Percentiles rank a stretch among this genome's conserved stretches.
phyloP scores from a whole-genome alignment of 1,284 basidiomycete genomes.

The Puccinia hordei region DNA sequence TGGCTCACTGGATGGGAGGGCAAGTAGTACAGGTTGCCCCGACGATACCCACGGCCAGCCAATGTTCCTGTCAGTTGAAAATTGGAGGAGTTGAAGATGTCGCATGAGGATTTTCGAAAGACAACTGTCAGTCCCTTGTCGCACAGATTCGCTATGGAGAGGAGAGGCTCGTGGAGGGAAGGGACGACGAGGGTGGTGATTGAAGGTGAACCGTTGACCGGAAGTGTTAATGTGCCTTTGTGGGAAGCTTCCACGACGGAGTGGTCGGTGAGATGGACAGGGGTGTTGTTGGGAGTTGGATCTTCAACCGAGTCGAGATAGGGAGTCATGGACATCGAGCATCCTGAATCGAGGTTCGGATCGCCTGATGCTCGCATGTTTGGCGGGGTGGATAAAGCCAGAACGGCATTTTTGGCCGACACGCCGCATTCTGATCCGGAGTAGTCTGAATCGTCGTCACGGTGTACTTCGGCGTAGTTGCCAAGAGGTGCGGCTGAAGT shows the following conservation, averaged over 20 bases:
- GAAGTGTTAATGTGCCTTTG: neutral
- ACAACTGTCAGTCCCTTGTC: neutral
- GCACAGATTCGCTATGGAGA: neutral
- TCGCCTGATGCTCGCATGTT: neutral
- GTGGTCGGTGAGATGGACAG: neutral
- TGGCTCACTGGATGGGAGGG: neutral
- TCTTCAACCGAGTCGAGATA: neutral
- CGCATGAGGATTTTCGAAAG: neutral
- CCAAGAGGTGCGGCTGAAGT: neutral
- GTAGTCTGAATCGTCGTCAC: neutral
- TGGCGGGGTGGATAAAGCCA: neutral
- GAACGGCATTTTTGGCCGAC: neutral
- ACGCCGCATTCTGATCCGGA: neutral
- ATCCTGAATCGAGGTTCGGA: neutral
- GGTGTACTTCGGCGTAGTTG: neutral
- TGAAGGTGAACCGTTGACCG: neutral
- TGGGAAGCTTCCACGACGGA: neutral
- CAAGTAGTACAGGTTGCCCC: conserved; percentile 20
- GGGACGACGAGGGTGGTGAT: neutral
- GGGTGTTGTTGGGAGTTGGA: neutral
- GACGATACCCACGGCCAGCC: neutral
- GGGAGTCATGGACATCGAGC: conserved; percentile 1
- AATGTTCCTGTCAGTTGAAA: neutral
- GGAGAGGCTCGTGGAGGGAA: conserved; percentile 4
- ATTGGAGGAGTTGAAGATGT: neutral